Evolutionary conservation across 1,284 basidiomycete species (phyloP), one percentile per base, ranked within the genome.

Genomic region (Wallemia mellicola): DNA sequence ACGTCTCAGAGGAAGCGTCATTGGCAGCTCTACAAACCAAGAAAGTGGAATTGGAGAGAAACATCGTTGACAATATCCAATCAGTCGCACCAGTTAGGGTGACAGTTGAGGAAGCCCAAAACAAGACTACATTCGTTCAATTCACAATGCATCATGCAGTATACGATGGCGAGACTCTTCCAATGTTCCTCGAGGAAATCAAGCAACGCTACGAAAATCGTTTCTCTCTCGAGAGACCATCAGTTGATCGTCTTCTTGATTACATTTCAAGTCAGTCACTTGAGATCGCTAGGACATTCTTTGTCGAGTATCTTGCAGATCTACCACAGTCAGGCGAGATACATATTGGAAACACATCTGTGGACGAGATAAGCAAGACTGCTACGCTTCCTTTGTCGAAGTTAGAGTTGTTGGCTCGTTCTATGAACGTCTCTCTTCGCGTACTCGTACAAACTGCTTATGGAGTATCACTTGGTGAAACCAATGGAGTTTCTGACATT

Each of bases 131-230:
- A 15, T 62, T 57, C 28, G 32, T 62, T 33, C 56, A 54, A 30
- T 55, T 63, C 24, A 61, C 63, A 2, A 56, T 64, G 59, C 63
- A 64, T 32, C 63, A 64, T 38, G 57, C 63, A 24, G 55, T 64
- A 26, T 64, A 64, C 33, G 63, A 64, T 59, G 55, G 55, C 22
- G 55, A 57, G 22, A 26, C 55, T 9, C 22, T 57, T 17, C 55
- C 24, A n/a, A 57, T 57, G 55, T 24, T 57, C 7, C 11, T 57
- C 15, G 27, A 57, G 2, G 55, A 57, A 25, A 28, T 57, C 11
- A 28, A 57, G 55, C 9, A 28, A 17, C 55, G 55, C 15, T 57
- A 57, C 55, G 5, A 27, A 15, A 25, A 24, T 2, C 17, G 24
- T 19, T 57, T 27, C 24, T 24, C 9, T 19, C 55, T 57, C 27